Conservation (phyloP, 208 protist species). For the Trypanosoma congolense region DNA sequence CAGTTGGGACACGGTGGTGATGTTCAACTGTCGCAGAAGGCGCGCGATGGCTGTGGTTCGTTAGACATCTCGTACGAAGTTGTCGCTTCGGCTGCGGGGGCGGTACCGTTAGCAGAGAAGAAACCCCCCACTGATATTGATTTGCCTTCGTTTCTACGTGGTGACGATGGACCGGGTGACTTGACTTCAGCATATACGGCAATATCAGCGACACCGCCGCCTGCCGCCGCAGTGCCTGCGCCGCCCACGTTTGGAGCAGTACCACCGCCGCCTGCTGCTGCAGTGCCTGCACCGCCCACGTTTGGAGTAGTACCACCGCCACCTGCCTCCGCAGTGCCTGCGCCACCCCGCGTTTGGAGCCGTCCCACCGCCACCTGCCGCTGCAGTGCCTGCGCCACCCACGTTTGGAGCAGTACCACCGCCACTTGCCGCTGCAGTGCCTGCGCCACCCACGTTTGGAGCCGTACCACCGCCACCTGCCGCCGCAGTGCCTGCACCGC, state of each 20-base stretch:
- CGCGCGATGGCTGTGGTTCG: constrained; percentile 45
- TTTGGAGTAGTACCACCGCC: neutral
- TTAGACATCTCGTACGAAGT: constrained; percentile 57
- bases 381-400: neutral
- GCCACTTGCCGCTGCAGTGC: neutral
- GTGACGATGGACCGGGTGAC: constrained; percentile 9
- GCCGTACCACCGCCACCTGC: neutral
- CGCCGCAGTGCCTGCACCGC: neutral
- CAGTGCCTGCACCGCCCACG: neutral
- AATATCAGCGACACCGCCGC: constrained; percentile 15
- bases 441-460: neutral
- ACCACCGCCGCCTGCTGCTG: constrained; percentile 2
- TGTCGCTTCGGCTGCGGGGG: neutral
- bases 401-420: constrained; percentile 1
- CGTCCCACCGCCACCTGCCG: constrained; percentile 1
- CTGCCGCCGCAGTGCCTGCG: constrained; percentile 5
- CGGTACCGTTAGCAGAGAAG: neutral
- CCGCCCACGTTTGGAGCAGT: constrained; percentile 3
- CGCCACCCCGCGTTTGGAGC: neutral
- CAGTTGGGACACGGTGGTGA: constrained; percentile 66
- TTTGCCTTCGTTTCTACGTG: constrained; percentile 18
- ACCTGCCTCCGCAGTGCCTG: neutral
- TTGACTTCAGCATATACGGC: constrained; percentile 22
- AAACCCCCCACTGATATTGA: constrained; percentile 4
- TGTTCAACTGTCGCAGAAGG: constrained; percentile 40